Conservation (phyloP, 345 rosid species). For the Aegle marmelos region DNA sequence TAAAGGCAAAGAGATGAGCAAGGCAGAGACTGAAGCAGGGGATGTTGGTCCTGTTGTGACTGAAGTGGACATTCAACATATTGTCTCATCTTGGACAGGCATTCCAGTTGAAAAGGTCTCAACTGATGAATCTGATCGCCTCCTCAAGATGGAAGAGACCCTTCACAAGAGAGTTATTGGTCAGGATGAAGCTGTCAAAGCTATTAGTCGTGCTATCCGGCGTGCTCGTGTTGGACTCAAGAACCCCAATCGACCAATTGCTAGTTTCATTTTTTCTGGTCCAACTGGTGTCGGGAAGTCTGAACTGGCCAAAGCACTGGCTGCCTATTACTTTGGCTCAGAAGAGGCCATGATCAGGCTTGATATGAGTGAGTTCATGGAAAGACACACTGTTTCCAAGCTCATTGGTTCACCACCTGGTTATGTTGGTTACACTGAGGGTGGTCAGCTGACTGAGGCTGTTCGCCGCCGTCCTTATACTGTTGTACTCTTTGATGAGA, state of each 20-base stretch:
- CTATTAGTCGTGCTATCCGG: constrained; percentile 93
- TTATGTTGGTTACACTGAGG: constrained; percentile 96
- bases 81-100: constrained; percentile 94
- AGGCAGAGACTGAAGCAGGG: constrained; percentile 88
- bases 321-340: constrained; percentile 94
- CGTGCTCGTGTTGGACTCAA: constrained; percentile 98
- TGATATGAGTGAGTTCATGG: constrained; percentile 99
- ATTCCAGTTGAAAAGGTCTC: constrained; percentile 99
- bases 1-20: constrained; percentile 91
- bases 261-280: constrained; percentile 98
- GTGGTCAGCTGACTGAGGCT: constrained; percentile 97
- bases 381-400: constrained; percentile 92
- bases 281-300: constrained; percentile 99
- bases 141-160: constrained; percentile 92
- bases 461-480: constrained; percentile 94
- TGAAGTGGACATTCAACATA: constrained; percentile 90
- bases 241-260: constrained; percentile 92
- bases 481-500: constrained; percentile 91
- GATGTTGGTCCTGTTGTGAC: constrained; percentile 82
- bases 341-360: constrained; percentile 98
- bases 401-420: constrained; percentile 99
- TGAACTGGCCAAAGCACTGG: constrained; percentile 91
- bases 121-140: constrained; percentile 90
- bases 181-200: constrained; percentile 97
- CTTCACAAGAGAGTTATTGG: constrained; percentile 91